Base-by-base conservation (phyloP, 2,329 filamentous ascomycete genomes). In the Trichoderma lentiforme region DNA sequence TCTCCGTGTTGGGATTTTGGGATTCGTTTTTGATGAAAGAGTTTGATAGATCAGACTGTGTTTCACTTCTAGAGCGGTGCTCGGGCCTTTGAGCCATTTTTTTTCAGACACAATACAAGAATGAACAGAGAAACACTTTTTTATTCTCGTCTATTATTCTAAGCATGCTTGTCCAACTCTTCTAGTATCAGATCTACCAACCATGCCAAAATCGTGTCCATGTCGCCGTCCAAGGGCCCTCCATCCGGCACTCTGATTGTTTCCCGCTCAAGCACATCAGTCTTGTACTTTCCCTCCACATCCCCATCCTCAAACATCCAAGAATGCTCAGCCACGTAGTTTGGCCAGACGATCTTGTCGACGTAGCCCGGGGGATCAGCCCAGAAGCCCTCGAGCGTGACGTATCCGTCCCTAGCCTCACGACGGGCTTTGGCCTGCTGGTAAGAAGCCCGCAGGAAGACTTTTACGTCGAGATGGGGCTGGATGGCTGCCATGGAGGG, bases 271-370 rank as follows among this genome's bases (percentile, higher is more conserved):
- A 88, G 80, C 62, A 86, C 83, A 0, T 83, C 81, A 21, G 82
- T 78, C 53, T 87, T 84, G 11, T 90, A 78, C 61, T 81, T 77
- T 0, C 88, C 88, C 76, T 92, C 88, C 0, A 93, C 92, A 78
- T 95, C 84, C 0, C 89, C 91, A 8, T 84, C 82, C 74, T 90
- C 82, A 78, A 98, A 96, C 80, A 99, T 84, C 86, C 93, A 97
- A 26, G 85, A 84, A 82, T 98, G 95, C 76, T 94, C 89, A 68
- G 88, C 85, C 4, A 92, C 93, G 81, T 98, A 98, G 77, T 97
- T 95, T 4, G 95, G 95, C 96, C 96, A 99, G 5, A 99, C 96
- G 70, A 99, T 88, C 79, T 92, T 89, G 80, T 98, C 95, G 47
- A 98, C 94, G 80, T 98, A 99, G 0, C 93, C 95, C 0, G 94